Percentiles rank a stretch among this genome's conserved stretches.
phyloP scores from a whole-genome alignment of 2,329 filamentous ascomycete genomes.

The Sporothrix phasma region DNA sequence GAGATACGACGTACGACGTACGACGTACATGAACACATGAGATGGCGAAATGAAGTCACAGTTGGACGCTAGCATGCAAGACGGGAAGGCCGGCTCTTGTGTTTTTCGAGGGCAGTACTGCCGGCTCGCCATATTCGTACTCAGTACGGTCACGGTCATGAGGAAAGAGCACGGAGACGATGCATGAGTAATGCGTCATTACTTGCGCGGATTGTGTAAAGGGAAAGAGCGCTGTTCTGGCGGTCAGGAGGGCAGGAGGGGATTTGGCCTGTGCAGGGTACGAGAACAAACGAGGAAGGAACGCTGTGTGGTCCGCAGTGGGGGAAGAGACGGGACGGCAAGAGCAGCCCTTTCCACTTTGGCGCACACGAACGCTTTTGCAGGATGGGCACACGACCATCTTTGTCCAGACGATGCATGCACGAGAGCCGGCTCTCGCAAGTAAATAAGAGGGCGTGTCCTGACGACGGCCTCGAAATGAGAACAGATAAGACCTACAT shows the following conservation, averaged over 20 bases:
- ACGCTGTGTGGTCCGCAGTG: no score
- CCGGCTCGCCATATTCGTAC: neutral
- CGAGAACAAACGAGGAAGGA: neutral
- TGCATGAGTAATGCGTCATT: neutral
- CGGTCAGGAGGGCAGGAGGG: neutral
- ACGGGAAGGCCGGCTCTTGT: constrained; percentile 12
- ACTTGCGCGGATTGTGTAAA: neutral
- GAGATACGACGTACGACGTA: no score
- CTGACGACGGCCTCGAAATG: neutral
- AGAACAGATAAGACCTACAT: no score
- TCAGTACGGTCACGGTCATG: no score
- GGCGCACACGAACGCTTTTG: neutral
- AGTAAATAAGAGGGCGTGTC: neutral
- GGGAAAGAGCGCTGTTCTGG: neutral
- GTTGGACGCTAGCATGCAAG: constrained; percentile 10
- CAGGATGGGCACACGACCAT: neutral
- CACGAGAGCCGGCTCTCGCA: neutral
- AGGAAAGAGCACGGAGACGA: neutral
- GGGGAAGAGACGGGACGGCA: constrained; percentile 5
- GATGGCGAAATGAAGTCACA: neutral
- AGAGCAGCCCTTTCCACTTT: neutral
- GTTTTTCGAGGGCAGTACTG: neutral
- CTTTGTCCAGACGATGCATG: neutral
- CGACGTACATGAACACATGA: neutral
- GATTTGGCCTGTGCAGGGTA: no score